Evolutionary conservation across 495 filamentous ascomycete species (phyloP).

Genomic region (Xylaria castorea): DNA sequence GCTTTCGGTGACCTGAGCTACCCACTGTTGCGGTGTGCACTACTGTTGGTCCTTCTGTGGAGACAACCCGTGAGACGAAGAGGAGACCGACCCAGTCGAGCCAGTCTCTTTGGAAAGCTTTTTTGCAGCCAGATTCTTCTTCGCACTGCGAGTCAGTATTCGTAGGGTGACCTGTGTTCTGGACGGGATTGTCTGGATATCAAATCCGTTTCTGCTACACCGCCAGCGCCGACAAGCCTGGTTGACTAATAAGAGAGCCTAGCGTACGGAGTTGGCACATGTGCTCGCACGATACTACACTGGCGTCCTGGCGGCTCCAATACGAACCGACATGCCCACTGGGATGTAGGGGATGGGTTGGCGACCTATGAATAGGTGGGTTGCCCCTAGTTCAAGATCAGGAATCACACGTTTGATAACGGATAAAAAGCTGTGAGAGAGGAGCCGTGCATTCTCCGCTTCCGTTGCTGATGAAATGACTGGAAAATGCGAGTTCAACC

Average conservation of each 20-base stretch:
- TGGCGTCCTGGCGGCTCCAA: constrained; percentile 32
- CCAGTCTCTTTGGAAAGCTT: neutral
- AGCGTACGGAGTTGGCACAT: constrained; percentile 28
- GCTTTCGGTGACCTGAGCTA: constrained; percentile 21
- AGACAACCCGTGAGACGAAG: constrained; percentile 5
- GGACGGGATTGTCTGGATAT: neutral
- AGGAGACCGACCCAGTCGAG: constrained; percentile 6
- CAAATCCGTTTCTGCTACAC: constrained; percentile 16
- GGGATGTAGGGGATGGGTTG: constrained; percentile 29
- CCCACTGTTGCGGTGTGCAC: constrained; percentile 26
- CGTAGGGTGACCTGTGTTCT: constrained; percentile 4
- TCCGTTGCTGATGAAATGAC: neutral
- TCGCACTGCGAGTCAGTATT: constrained; percentile 20
- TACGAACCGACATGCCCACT: constrained; percentile 37
- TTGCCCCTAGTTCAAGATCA: constrained; percentile 21
- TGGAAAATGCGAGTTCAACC: neutral
- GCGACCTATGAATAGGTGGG: constrained; percentile 26
- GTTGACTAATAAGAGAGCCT: constrained; percentile 2
- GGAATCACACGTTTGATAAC: constrained; percentile 11
- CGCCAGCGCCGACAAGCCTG: constrained; percentile 10
- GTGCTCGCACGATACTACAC: constrained; percentile 28
- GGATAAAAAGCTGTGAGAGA: constrained; percentile 17
- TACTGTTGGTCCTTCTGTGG: constrained; percentile 13
- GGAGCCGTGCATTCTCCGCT: constrained; percentile 4
- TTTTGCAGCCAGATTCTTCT: neutral